These are phyloP conservation scores for Hemileccinum rubropunctum DNA, from an alignment of 768 basidiomycete species.

Conservation along the genomic window DNA sequence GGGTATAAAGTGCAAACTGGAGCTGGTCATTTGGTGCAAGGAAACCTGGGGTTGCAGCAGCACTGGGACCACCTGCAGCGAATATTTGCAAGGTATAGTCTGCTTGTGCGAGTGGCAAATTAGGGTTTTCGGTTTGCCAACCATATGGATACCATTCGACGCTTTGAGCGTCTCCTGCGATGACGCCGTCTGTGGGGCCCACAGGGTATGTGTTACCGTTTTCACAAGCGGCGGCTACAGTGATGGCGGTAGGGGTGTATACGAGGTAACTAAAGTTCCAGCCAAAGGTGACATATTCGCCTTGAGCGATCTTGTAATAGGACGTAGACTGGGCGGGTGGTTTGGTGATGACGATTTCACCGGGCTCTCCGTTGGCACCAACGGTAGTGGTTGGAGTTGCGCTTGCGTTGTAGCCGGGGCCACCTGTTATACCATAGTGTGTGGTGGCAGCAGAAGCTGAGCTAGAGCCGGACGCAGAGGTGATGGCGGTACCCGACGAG, in stretches of 20 bases:
- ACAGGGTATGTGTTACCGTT: conserved; percentile 71
- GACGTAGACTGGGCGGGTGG: conserved; percentile 59
- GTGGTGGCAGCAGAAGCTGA: not conserved
- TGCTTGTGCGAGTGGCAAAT: conserved; percentile 56
- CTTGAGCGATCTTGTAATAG: conserved; percentile 62
- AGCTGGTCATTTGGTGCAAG: conserved; percentile 53
- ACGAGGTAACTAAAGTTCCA: conserved; percentile 68
- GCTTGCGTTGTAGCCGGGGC: conserved; percentile 23
- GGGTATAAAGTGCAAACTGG: conserved; percentile 62
- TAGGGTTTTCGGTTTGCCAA: conserved; percentile 48
- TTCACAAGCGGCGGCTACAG: conserved; percentile 61
- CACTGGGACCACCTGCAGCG: conserved; percentile 53
- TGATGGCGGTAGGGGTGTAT: conserved; percentile 50
- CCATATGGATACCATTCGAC: conserved; percentile 61
- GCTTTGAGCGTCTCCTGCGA: conserved; percentile 49
- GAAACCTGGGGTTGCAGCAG: conserved; percentile 46
- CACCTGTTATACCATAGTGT: conserved; percentile 25
- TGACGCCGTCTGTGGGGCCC: conserved; percentile 52
- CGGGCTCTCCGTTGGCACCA: conserved; percentile 37
- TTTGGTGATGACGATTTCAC: conserved; percentile 51
- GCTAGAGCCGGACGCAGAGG: not conserved
- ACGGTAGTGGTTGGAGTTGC: conserved; percentile 24
- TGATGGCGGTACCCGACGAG: not conserved
- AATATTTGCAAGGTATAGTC: conserved; percentile 59
- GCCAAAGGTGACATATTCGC: conserved; percentile 62